Evolutionary conservation across 2,329 filamentous ascomycete species (phyloP).

Genomic region (Tympanopsis confertula): DNA sequence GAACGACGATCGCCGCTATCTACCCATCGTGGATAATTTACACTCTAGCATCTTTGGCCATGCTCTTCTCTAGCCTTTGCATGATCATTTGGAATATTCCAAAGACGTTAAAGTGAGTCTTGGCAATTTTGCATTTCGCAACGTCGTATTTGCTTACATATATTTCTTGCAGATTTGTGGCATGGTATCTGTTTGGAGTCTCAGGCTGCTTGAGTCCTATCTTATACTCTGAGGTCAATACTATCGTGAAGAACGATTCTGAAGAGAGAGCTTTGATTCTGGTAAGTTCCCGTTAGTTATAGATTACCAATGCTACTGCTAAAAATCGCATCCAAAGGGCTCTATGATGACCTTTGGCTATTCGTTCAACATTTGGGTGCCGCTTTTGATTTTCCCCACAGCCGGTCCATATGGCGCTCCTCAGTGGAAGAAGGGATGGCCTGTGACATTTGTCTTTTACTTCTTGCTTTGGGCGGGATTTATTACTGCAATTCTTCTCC

Average conservation of each 20-base stretch:
- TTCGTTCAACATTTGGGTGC: constrained; percentile 31
- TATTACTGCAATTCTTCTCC: constrained; percentile 20
- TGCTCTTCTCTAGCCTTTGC: constrained; percentile 29
- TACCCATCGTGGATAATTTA: constrained; percentile 37
- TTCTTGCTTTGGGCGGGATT: constrained; percentile 29
- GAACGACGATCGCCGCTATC: constrained; percentile 35
- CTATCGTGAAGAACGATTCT: constrained; percentile 23
- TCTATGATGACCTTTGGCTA: constrained; percentile 33
- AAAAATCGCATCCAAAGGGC: constrained; percentile 12
- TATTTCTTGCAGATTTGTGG: constrained; percentile 19
- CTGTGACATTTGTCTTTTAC: constrained; percentile 31
- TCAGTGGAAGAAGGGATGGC: constrained; percentile 34
- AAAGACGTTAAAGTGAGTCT: constrained; percentile 26
- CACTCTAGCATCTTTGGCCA: constrained; percentile 23
- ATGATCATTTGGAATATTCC: constrained; percentile 38
- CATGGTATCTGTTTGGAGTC: constrained; percentile 27
- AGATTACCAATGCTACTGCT: background rate
- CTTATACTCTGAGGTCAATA: constrained; percentile 29
- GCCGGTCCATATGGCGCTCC: constrained; percentile 27
- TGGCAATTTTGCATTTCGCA: background rate
- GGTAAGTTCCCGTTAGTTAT: constrained; percentile 7
- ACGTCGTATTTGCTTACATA: background rate
- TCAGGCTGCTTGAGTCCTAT: constrained; percentile 25
- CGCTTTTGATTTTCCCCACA: constrained; percentile 27
- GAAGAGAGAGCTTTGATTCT: constrained; percentile 27